A percentile compares a stretch with the other conserved stretches of the same genome.
Conservation (phyloP, 805 yeast species). For the Starmerella tilneyi region DNA sequence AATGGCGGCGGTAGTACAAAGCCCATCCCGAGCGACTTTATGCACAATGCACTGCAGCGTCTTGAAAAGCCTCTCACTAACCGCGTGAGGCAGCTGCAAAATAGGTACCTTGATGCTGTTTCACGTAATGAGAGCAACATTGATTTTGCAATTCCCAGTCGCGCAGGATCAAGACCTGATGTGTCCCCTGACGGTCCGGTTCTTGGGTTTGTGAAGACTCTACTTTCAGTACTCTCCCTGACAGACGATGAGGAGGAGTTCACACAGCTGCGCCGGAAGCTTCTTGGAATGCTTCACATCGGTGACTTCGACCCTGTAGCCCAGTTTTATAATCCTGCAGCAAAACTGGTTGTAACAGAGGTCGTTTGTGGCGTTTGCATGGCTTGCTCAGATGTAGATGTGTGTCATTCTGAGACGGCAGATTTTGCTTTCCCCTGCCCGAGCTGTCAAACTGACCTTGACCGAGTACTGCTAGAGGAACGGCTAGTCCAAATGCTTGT, state of each 20-base stretch:
- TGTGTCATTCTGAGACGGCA: constrained; percentile 43
- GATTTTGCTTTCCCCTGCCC: constrained; percentile 38
- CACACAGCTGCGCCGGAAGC: constrained; percentile 60
- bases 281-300: constrained; percentile 63
- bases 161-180: constrained; percentile 57
- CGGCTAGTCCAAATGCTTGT: constrained; percentile 56
- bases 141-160: constrained; percentile 62
- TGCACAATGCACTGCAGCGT: constrained; percentile 32
- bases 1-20: neutral
- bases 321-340: constrained; percentile 61
- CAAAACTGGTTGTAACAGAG: constrained; percentile 54
- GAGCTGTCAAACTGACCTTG: constrained; percentile 54
- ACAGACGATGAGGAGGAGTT: constrained; percentile 63
- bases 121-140: constrained; percentile 50
- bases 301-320: constrained; percentile 77
- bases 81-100: constrained; percentile 54
- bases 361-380: constrained; percentile 75
- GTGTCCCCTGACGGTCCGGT: constrained; percentile 53
- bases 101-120: constrained; percentile 61
- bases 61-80: constrained; percentile 56
- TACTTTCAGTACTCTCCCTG: constrained; percentile 62
- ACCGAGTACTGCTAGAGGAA: constrained; percentile 68
- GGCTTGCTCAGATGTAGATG: constrained; percentile 61
- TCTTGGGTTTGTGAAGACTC: constrained; percentile 63
- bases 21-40: constrained; percentile 22